Conservation (phyloP, 2,329 filamentous ascomycete species). For the Fusarium drepaniforme region DNA sequence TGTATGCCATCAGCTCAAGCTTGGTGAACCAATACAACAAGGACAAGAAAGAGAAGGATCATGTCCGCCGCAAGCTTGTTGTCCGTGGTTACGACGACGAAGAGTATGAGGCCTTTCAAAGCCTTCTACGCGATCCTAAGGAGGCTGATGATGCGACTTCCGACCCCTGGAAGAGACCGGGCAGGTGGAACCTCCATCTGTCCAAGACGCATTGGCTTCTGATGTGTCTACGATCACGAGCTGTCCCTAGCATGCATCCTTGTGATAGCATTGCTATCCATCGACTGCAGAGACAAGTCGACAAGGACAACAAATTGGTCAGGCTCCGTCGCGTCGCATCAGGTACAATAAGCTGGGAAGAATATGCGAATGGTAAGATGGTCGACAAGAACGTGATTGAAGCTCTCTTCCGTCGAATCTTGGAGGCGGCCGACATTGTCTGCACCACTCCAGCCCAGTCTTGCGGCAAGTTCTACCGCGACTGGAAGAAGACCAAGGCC, state of each 20-base stretch:
- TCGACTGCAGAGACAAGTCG: fast-evolving
- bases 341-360: background rate
- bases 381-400: background rate
- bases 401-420: background rate
- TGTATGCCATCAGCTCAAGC: background rate
- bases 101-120: background rate
- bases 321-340: background rate
- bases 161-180: background rate
- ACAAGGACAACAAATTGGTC: background rate
- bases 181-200: background rate
- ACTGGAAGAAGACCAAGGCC: background rate
- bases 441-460: background rate
- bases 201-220: background rate
- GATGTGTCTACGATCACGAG: background rate
- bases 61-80: background rate
- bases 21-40: background rate
- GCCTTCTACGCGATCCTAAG: background rate
- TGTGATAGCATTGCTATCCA: background rate
- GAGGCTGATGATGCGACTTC: background rate
- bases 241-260: background rate
- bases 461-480: background rate
- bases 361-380: background rate
- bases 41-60: background rate
- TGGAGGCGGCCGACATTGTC: background rate
- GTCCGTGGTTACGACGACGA: background rate